Percentiles rank a stretch among this genome's conserved stretches.
Evolutionary conservation across 208 protist species (phyloP).

Genomic region (Trichomonas vaginalis): DNA sequence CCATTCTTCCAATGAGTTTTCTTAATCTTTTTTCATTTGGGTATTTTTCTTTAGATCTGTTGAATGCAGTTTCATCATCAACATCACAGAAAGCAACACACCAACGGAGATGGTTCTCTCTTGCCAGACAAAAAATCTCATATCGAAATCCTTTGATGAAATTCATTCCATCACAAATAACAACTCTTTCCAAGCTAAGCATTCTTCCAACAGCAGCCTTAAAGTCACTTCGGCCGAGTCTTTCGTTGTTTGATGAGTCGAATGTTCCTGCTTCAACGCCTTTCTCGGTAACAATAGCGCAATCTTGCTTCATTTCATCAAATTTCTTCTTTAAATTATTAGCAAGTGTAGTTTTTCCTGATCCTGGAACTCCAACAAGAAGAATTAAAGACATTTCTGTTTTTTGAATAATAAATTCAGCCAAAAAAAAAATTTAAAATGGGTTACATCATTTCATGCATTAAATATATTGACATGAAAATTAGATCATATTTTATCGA

Average conservation of each 20-base stretch:
- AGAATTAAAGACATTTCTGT: not conserved
- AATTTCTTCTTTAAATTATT: not conserved
- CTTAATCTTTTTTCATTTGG: not conserved
- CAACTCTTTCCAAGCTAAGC: not conserved
- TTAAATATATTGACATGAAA: too few species aligned
- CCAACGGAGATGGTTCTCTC: not conserved
- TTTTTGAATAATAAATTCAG: not conserved
- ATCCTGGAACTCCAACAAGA: not conserved
- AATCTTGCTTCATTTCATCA: not conserved
- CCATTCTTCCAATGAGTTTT: not conserved
- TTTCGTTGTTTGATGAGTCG: not conserved
- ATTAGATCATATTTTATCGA: too few species aligned
- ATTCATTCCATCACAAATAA: not conserved
- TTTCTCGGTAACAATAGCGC: not conserved
- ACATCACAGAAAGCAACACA: not conserved
- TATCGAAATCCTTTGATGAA: slow-evolving; percentile 13
- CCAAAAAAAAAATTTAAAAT: too few species aligned
- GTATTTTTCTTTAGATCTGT: not conserved
- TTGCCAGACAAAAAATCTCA: not conserved
- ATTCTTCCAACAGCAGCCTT: not conserved
- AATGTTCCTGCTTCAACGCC: not conserved
- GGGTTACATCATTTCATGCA: too few species aligned
- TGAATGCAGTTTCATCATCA: not conserved
- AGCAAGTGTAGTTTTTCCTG: not conserved
- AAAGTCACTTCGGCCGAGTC: not conserved